A percentile compares a stretch with the other conserved stretches of the same genome.
phyloP scores from a whole-genome alignment of 179 eudicot species.

The Amaranthus tricolor region DNA sequence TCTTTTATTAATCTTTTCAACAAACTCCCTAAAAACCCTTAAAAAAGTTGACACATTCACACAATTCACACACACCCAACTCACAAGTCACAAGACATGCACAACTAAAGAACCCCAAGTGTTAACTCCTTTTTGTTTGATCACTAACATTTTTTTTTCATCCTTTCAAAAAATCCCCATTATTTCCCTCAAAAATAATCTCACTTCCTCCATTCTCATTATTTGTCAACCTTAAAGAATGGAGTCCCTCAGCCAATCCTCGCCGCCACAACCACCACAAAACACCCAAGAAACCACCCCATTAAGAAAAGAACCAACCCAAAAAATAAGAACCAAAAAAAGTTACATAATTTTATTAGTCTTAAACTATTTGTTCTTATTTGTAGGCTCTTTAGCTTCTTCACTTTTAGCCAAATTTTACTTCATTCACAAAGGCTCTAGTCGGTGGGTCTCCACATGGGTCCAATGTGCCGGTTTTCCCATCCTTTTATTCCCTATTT shows the following conservation, averaged over 20 bases:
- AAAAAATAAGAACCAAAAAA: slow-evolving; percentile 13
- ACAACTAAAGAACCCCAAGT: not conserved
- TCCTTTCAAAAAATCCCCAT: not conserved
- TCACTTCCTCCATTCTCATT: not conserved
- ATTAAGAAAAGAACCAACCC: not conserved
- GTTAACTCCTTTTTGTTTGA: not conserved
- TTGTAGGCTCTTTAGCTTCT: slow-evolving; percentile 56
- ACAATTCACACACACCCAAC: slow-evolving; percentile 4
- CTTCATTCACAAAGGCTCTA: slow-evolving; percentile 72
- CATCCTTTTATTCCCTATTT: slow-evolving; percentile 42
- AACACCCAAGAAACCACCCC: slow-evolving; percentile 14
- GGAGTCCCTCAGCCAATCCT: not conserved
- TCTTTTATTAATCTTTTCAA: not conserved
- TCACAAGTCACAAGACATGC: slow-evolving; percentile 9
- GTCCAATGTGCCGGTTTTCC: slow-evolving; percentile 83
- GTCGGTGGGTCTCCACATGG: slow-evolving; percentile 77
- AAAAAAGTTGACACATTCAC: not conserved
- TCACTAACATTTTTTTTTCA: slow-evolving; percentile 13
- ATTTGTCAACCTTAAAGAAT: not conserved
- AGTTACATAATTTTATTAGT: slow-evolving; percentile 41
- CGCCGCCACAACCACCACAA: not conserved
- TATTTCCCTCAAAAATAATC: not conserved
- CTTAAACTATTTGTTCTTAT: slow-evolving; percentile 43
- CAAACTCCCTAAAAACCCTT: slow-evolving; percentile 14
- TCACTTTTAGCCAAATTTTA: slow-evolving; percentile 63